Base-by-base conservation (phyloP, 441 rosid species). In the Melastoma candidum region DNA sequence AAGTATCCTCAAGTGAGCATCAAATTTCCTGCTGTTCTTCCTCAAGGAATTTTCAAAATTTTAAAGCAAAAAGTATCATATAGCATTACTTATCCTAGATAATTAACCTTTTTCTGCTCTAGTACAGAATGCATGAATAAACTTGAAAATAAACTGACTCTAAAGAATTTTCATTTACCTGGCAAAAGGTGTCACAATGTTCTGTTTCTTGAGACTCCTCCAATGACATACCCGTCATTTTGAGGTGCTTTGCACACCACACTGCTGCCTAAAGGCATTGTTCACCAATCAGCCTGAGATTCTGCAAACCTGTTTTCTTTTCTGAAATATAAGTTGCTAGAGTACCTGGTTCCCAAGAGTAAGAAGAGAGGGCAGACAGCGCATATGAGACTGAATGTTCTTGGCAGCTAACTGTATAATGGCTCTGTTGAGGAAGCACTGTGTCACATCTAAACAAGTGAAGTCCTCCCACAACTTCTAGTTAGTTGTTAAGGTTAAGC, bases 221-320 rank as follows among this genome's bases (percentile, higher is more conserved):
- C 49, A 72, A 65, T 1, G 95, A 93, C 93, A 86, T 78, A 11
- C 70, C 59, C 56, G 86, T 85, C 97, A 82, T 92, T 73, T 77
- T 79, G 53, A 92, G 61, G 78, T 92, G 98, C 69, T 88, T 93
- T 54, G 82, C 74, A 67, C 90, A 88, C 97, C 98, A 93, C 53
- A 64, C 47, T 64, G 86, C 71, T 52, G 81, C 97, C 98, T 92
- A 29, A 29, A 29, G 36, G 36, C 13, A 44, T 11, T 17, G 3
- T 8, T 52, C 46, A 12, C 2, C 6, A 52, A 12, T 8, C 46
- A 52, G 36, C 36, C 36, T 29, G 36, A 36, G 41, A 52, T 52
- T 52, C 41, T 8, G 0, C 36, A 10, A n/a, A 6, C n/a, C 25
- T 12, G 12, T 27, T 9, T n/a, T 3, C 26, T 13, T n/a, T 0